Evolutionary conservation across 2,329 filamentous ascomycete species (phyloP).

Genomic region (Xylaria sp.): DNA sequence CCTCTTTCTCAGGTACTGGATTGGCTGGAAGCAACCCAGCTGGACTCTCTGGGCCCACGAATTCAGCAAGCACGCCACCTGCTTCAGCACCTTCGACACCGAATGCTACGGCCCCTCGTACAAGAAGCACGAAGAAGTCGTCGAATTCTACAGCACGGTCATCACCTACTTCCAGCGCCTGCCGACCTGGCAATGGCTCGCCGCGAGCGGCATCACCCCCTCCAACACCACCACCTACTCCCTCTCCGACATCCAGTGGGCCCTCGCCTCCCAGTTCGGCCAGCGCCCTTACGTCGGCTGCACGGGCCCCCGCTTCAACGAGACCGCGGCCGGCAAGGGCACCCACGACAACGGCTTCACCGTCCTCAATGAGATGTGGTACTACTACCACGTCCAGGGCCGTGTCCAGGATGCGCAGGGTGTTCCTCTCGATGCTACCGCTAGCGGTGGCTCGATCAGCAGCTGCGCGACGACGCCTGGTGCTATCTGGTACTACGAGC

Average conservation of each 20-base stretch:
- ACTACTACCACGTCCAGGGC: slow-evolving; percentile 58
- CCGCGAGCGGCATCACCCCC: slow-evolving; percentile 48
- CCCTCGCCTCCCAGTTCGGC: slow-evolving; percentile 47
- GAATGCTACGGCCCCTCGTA: slow-evolving; percentile 60
- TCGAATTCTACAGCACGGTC: slow-evolving; percentile 58
- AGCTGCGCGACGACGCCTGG: slow-evolving; percentile 51
- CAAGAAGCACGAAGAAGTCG: slow-evolving; percentile 51
- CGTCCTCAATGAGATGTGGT: slow-evolving; percentile 59
- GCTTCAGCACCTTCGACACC: slow-evolving; percentile 59
- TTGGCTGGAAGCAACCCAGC: slow-evolving; percentile 52
- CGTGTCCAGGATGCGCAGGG: slow-evolving; percentile 48
- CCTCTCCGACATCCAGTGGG: slow-evolving; percentile 46
- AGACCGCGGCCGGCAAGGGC: slow-evolving; percentile 51
- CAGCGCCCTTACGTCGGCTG: slow-evolving; percentile 57
- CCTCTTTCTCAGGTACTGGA: slow-evolving; percentile 44
- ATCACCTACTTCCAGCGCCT: slow-evolving; percentile 52
- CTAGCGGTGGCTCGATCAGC: slow-evolving; percentile 42
- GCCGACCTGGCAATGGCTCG: slow-evolving; percentile 58
- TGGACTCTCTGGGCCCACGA: slow-evolving; percentile 61
- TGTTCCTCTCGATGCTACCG: slow-evolving; percentile 40
- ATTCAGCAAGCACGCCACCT: slow-evolving; percentile 63
- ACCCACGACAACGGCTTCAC: slow-evolving; percentile 53
- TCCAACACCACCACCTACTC: slow-evolving; percentile 54
- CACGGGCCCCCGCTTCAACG: slow-evolving; percentile 54
- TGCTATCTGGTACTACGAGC: slow-evolving; percentile 51